Percentiles rank a stretch among this genome's conserved stretches.
These are phyloP conservation scores for Lycium barbarum DNA, from an alignment of 257 asterid species.

Conservation along the genomic window DNA sequence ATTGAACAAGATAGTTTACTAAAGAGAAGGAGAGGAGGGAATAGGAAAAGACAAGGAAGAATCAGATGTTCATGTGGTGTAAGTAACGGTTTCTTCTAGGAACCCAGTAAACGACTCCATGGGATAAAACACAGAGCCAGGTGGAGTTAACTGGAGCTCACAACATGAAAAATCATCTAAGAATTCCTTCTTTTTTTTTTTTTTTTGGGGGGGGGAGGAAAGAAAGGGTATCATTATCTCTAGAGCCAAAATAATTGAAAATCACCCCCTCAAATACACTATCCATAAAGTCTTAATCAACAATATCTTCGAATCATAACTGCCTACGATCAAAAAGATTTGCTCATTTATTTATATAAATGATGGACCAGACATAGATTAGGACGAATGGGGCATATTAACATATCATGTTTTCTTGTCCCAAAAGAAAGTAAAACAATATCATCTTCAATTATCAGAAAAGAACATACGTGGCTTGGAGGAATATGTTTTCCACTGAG, in stretches of 20 bases:
- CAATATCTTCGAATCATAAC: slow-evolving; percentile 9
- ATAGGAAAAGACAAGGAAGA: neutral
- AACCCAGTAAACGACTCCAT: neutral
- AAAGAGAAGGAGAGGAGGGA: neutral
- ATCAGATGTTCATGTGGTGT: neutral
- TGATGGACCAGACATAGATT: neutral
- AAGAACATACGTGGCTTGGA: slow-evolving; percentile 84
- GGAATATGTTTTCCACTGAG: slow-evolving; percentile 98
- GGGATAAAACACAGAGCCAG: neutral
- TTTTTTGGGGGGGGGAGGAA: neutral
- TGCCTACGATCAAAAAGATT: neutral
- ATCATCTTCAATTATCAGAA: slow-evolving; percentile 32
- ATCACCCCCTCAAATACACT: neutral
- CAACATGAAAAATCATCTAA: neutral
- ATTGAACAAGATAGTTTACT: slow-evolving; percentile 1
- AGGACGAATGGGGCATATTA: neutral
- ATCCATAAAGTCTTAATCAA: neutral
- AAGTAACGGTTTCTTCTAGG: neutral
- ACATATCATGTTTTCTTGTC: slow-evolving; percentile 14
- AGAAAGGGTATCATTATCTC: neutral
- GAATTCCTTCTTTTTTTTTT: neutral
- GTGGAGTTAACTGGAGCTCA: slow-evolving; percentile 3
- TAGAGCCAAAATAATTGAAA: neutral
- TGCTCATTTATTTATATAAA: neutral
- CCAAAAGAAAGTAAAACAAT: slow-evolving; percentile 25